A percentile compares a stretch with the other conserved stretches of the same genome.
phyloP scores from a whole-genome alignment of 306 rosid genomes.

The Quercus berberidifolia region DNA sequence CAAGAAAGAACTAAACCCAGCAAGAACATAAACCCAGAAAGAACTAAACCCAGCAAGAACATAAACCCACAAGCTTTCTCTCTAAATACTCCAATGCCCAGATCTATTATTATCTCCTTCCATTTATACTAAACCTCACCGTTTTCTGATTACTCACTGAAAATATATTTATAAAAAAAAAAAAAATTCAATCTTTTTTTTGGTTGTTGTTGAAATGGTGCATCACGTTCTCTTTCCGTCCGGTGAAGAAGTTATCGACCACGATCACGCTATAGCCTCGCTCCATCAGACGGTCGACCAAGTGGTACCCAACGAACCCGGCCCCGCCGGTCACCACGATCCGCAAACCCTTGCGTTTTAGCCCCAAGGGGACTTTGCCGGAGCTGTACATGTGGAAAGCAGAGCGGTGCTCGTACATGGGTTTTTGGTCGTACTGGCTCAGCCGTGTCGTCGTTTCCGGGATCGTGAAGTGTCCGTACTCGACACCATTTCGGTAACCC shows the following conservation, averaged over 20 bases:
- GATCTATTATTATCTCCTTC: no score
- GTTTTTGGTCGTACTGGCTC: constrained; percentile 8
- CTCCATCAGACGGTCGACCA: constrained; percentile 85
- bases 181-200: no score
- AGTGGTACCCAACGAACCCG: constrained; percentile 90
- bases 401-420: constrained; percentile 30
- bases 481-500: no score
- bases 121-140: no score
- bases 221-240: constrained; percentile 86
- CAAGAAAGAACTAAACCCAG: no score
- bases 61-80: no score
- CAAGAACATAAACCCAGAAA: no score
- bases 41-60: no score
- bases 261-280: constrained; percentile 92
- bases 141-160: no score
- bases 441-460: constrained; percentile 27
- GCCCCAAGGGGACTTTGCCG: constrained; percentile 73
- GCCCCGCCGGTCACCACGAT: constrained; percentile 97
- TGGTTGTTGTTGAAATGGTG: no score
- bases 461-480: constrained; percentile 21
- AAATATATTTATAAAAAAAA: no score
- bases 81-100: no score
- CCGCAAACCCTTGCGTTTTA: constrained; percentile 77
- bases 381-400: constrained; percentile 37
- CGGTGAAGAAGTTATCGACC: constrained; percentile 93